These are phyloP conservation scores for Trichoderma gracile DNA, from an alignment of 2,329 filamentous ascomycete genomes.

Conservation along the genomic window DNA sequence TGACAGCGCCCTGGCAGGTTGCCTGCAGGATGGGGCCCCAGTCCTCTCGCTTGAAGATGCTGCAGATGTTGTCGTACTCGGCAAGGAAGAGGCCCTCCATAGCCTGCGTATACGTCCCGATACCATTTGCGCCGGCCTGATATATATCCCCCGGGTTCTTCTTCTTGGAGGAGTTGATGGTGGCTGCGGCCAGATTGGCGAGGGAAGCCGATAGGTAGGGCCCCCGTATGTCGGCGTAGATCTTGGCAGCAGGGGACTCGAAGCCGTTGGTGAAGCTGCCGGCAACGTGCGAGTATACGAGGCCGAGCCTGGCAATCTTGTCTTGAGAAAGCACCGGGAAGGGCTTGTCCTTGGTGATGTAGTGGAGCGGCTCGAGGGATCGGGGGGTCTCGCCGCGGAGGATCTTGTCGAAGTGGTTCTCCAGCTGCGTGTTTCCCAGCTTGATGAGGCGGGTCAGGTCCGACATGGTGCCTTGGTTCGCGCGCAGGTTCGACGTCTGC, in stretches of 20 bases:
- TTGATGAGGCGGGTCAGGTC: slow-evolving; percentile 78
- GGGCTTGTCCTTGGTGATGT: slow-evolving; percentile 81
- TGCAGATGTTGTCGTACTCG: slow-evolving; percentile 88
- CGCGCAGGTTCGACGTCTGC: slow-evolving; percentile 83
- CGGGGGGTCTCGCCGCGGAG: slow-evolving; percentile 74
- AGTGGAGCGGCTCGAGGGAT: slow-evolving; percentile 85
- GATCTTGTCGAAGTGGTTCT: slow-evolving; percentile 78
- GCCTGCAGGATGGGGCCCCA: slow-evolving; percentile 77
- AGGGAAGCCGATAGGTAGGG: slow-evolving; percentile 82
- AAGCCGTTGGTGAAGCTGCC: slow-evolving; percentile 56
- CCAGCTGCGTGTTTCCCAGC: slow-evolving; percentile 77
- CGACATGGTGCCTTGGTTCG: slow-evolving; percentile 84
- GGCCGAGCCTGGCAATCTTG: slow-evolving; percentile 70
- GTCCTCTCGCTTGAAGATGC: slow-evolving; percentile 81
- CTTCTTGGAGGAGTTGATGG: slow-evolving; percentile 78
- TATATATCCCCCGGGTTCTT: slow-evolving; percentile 83
- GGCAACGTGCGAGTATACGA: slow-evolving; percentile 77
- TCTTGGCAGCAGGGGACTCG: slow-evolving; percentile 72
- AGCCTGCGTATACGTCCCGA: slow-evolving; percentile 82
- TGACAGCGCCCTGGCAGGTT: slow-evolving; percentile 75
- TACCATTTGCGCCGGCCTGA: slow-evolving; percentile 83
- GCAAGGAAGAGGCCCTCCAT: slow-evolving; percentile 85
- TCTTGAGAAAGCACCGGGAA: slow-evolving; percentile 82
- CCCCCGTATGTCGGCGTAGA: slow-evolving; percentile 83
- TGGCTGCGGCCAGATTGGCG: slow-evolving; percentile 83